A percentile compares a stretch with the other conserved stretches of the same genome.
These are phyloP conservation scores for Phytophthora colocasiae DNA, from an alignment of 352 stramenopile genomes.

Conservation along the genomic window DNA sequence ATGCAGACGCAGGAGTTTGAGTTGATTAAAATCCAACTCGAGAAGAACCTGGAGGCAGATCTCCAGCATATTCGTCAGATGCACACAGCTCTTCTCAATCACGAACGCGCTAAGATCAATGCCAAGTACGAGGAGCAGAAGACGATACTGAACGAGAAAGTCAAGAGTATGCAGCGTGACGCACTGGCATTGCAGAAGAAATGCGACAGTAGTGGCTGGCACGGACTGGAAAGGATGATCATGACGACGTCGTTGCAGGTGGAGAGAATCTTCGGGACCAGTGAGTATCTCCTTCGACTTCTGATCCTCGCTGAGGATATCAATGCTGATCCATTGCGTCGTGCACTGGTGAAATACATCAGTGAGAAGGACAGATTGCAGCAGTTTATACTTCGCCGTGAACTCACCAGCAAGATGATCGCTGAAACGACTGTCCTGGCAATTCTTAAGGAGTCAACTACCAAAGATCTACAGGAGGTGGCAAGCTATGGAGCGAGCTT, in stretches of 20 bases:
- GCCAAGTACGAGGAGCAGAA: constrained; percentile 68
- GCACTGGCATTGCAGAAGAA: constrained; percentile 55
- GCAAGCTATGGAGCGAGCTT: constrained; percentile 53
- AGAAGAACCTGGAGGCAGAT: constrained; percentile 61
- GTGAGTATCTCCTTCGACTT: constrained; percentile 73
- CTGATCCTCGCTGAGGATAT: constrained; percentile 81
- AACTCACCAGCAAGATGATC: constrained; percentile 80
- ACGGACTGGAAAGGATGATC: constrained; percentile 65
- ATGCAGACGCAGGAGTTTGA: constrained; percentile 45
- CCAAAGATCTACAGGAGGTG: constrained; percentile 61
- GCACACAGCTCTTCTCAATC: constrained; percentile 59
- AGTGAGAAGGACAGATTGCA: constrained; percentile 50
- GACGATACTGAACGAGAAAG: constrained; percentile 38
- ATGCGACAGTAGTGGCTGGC: constrained; percentile 60
- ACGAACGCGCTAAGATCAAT: constrained; percentile 70
- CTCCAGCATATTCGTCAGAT: constrained; percentile 69
- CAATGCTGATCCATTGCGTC: constrained; percentile 60
- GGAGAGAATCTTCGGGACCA: constrained; percentile 73
- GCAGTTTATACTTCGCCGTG: constrained; percentile 72
- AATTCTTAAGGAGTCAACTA: constrained; percentile 66
- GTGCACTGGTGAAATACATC: constrained; percentile 65
- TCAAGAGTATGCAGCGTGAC: constrained; percentile 54
- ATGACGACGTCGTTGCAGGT: constrained; percentile 59
- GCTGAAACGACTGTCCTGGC: constrained; percentile 67
- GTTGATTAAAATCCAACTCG: constrained; percentile 53